Conservation (phyloP, 2,329 filamentous ascomycete genomes). For the Hymenoscyphus occultus region DNA sequence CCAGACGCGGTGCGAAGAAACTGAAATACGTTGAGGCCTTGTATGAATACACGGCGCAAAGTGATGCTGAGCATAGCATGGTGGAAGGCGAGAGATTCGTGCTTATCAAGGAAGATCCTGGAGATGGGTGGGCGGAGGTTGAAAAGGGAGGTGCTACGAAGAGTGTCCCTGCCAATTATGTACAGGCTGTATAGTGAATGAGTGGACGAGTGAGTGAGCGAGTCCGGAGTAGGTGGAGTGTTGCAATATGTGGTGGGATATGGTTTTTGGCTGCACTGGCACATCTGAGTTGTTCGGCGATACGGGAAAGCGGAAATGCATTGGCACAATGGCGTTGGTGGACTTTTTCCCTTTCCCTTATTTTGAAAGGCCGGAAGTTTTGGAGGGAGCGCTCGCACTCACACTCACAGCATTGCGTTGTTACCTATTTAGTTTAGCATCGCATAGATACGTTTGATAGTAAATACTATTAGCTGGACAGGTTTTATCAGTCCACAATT, state of each 20-base stretch:
- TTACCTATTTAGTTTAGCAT: slow-evolving; percentile 4
- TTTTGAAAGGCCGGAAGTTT: neutral
- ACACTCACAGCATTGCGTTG: neutral
- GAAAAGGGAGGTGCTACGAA: slow-evolving; percentile 83
- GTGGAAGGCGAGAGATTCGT: slow-evolving; percentile 87
- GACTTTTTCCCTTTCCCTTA: neutral
- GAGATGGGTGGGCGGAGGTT: slow-evolving; percentile 96
- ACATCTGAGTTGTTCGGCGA: neutral
- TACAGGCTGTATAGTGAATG: slow-evolving; percentile 51
- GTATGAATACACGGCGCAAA: slow-evolving; percentile 87
- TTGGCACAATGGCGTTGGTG: neutral
- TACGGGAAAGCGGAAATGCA: neutral
- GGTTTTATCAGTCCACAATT: too few species aligned
- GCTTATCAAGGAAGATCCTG: slow-evolving; percentile 79
- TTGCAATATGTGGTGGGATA: neutral
- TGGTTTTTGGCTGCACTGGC: neutral
- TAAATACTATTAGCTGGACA: too few species aligned
- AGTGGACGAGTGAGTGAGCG: neutral
- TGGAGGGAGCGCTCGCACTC: neutral
- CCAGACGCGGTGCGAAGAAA: slow-evolving; percentile 87
- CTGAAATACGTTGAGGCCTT: slow-evolving; percentile 88
- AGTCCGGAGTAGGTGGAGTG: neutral
- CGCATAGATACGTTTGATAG: neutral
- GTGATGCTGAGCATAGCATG: slow-evolving; percentile 87
- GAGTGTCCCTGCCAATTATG: slow-evolving; percentile 92